phyloP scores from a whole-genome alignment of 108 stramenopile species.

The Mayamaea pseudoterrestris region DNA sequence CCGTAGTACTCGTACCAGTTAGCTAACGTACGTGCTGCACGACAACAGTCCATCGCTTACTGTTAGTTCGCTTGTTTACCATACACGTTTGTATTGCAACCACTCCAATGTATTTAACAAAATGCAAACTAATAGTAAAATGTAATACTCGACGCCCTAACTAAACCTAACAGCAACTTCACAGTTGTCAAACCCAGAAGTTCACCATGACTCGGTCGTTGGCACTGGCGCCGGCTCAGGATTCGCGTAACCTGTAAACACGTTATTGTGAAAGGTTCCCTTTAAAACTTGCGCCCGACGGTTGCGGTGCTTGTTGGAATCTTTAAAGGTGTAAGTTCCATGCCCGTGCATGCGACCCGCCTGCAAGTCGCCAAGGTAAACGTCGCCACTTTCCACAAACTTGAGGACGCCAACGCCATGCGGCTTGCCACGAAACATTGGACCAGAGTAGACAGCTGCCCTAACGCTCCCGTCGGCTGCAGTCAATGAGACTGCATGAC shows the following conservation, averaged over 20 bases:
- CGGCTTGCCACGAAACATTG: neutral
- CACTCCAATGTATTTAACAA: too few species aligned
- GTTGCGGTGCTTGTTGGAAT: neutral
- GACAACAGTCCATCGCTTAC: too few species aligned
- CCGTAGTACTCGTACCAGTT: too few species aligned
- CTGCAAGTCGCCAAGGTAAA: constrained; percentile 5
- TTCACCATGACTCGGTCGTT: too few species aligned
- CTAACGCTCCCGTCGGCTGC: constrained; percentile 4
- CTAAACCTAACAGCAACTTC: too few species aligned
- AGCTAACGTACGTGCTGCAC: too few species aligned
- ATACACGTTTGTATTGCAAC: too few species aligned
- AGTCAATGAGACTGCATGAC: neutral
- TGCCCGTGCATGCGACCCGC: constrained; percentile 10
- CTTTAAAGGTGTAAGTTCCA: constrained; percentile 7
- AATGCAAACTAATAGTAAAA: too few species aligned
- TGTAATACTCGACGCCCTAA: too few species aligned
- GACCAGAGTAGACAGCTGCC: constrained; percentile 2
- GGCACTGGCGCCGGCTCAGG: too few species aligned
- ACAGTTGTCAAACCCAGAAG: too few species aligned
- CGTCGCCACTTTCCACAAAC: constrained; percentile 8
- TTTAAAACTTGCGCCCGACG: neutral
- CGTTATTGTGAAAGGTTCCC: neutral
- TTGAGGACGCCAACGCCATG: constrained; percentile 4
- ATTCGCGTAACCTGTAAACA: constrained; percentile 1
- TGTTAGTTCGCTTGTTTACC: too few species aligned